Base-by-base conservation (phyloP, 169 alveolate species). In the Plasmodium gonderi region DNA sequence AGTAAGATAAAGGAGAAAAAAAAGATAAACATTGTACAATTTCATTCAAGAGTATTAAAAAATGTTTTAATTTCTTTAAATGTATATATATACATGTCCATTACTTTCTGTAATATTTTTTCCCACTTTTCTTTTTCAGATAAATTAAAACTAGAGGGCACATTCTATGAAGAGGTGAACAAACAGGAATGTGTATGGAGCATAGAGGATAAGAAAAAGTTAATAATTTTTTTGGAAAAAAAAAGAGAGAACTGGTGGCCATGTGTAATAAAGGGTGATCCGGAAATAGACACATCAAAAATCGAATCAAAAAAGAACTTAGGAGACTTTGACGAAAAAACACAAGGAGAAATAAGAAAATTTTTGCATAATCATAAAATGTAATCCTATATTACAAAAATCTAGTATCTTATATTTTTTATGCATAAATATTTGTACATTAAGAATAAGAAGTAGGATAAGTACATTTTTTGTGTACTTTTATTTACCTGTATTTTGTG, bases 221-320 rank as follows among this genome's bases (percentile, higher is more conserved):
- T 95, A 42, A 40, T 95, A 29, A 69, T 95, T 23, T 94, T 83
- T 69, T 65, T 95, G 60, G 97, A 95, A 79, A 95, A 95, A 72
- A 42, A 95, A 54, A 94, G 94, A 65, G 97, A 95, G 45, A 67
- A 77, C 60, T 95, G 97, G 97, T 95, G 97, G 97, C 96, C 95
- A 78, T 91, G 95, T 68, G 95, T 94, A 68, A 31, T 95, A 47
- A 92, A 91, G 85, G 97, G 97, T 8, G 95, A 95, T 80, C 95
- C 94, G n/a, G 95, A 94, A 68, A 95, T 94, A 23, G 97, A 95
- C 91, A 92, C 95, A 12, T 90, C 91, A 79, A 82, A 95, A 87
- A 95, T 95, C 23, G 97, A 95, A 69, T 95, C 97, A 33, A 95
- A 94, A 36, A 95, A 95, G 91, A 80, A 95, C 45, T 90, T 95